A percentile compares a stretch with the other conserved stretches of the same genome.
phyloP scores from a whole-genome alignment of 805 yeast genomes.

The Blastobotrys chiropterorum region DNA sequence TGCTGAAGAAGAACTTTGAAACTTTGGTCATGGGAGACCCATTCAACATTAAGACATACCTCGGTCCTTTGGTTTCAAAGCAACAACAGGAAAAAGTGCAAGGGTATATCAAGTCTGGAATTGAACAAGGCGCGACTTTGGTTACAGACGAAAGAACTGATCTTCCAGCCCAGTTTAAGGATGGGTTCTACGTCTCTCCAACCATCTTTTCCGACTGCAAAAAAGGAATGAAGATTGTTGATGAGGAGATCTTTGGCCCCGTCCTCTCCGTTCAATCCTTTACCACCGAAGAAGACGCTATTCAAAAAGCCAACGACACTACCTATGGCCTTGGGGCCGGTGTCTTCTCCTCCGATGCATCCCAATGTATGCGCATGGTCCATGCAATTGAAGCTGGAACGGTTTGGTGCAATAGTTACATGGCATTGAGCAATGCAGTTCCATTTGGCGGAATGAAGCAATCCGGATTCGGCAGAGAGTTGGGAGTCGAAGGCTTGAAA shows the following conservation, averaged over 20 bases:
- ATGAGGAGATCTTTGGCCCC: constrained; percentile 90
- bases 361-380: constrained; percentile 59
- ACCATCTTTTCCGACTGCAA: constrained; percentile 69
- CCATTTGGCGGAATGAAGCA: constrained; percentile 81
- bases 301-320: constrained; percentile 63
- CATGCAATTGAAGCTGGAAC: constrained; percentile 58
- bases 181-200: constrained; percentile 68
- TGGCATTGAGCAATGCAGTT: constrained; percentile 56
- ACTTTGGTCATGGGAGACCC: constrained; percentile 57
- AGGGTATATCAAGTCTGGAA: constrained; percentile 68
- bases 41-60: constrained; percentile 63
- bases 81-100: constrained; percentile 70
- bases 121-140: constrained; percentile 74
- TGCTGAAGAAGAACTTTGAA: constrained; percentile 48
- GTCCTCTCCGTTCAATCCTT: constrained; percentile 67
- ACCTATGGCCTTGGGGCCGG: constrained; percentile 81
- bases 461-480: constrained; percentile 77
- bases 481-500: constrained; percentile 65
- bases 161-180: constrained; percentile 20
- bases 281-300: constrained; percentile 57
- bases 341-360: constrained; percentile 61
- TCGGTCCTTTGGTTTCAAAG: constrained; percentile 87
- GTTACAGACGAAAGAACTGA: constrained; percentile 54
- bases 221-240: constrained; percentile 58
- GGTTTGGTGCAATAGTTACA: constrained; percentile 64